These are phyloP conservation scores for Podospora bellae-mahoneyi DNA, from an alignment of 495 filamentous ascomycete genomes.

Conservation along the genomic window DNA sequence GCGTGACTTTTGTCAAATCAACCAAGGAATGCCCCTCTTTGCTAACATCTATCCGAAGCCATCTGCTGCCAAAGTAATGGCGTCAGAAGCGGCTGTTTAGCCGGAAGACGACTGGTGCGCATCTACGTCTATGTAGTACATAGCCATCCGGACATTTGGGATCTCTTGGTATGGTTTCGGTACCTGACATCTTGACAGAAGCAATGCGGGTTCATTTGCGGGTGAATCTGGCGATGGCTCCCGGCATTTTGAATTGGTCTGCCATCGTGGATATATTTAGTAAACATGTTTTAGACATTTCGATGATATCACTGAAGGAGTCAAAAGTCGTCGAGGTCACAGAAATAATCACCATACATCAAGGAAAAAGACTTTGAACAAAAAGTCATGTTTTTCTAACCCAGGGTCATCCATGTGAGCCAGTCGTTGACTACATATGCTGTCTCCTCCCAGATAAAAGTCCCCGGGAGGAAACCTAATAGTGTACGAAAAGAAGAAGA, in stretches of 20 bases:
- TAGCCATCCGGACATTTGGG: neutral
- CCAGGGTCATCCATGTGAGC: neutral
- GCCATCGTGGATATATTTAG: too few relatives aligned
- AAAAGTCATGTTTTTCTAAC: neutral
- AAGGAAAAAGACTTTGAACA: neutral
- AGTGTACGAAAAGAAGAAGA: conserved; percentile 1
- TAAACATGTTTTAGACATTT: too few relatives aligned
- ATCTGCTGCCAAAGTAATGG: neutral
- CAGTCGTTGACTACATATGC: neutral
- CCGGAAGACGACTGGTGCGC: neutral
- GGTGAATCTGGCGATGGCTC: neutral
- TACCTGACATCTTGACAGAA: neutral
- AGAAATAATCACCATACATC: neutral
- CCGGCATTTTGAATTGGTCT: neutral
- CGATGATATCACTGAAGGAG: too few relatives aligned
- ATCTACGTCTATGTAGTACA: neutral
- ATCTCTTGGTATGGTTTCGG: neutral
- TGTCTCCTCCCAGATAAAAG: neutral
- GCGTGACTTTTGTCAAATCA: neutral
- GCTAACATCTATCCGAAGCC: neutral
- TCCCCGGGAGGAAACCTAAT: neutral
- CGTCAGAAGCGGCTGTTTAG: neutral
- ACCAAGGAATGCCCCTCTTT: neutral
- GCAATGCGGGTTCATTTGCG: neutral
- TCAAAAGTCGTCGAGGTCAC: neutral